Evolutionary conservation across 805 yeast species (phyloP), one percentile per base, ranked within the genome.

Genomic region (Cyberlindnera veronae): DNA sequence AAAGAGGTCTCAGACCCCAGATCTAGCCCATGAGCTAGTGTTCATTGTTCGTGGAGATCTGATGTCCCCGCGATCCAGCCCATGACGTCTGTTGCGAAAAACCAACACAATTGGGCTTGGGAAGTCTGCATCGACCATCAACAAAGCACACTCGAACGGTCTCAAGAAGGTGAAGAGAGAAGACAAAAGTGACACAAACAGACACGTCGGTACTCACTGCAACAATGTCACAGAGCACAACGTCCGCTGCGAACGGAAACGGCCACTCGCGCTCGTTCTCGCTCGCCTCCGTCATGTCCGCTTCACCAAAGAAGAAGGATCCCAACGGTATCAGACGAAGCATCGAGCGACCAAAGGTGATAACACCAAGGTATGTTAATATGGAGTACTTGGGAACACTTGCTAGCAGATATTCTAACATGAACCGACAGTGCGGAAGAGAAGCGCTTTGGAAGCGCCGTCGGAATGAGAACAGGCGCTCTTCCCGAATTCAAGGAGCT

Each of bases 361-460:
- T 53, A 28, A 45, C 50, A 2, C 57, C 58, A 11, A 24, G 36
- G 53, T 53, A 31, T 23, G 57, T 49, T 14, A 21, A 15, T 12
- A 6, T 14, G 14, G 18, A 17, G 8, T 15, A 27, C 11, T 22
- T 32, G n/a, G n/a, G n/a, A n/a, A n/a, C n/a, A n/a, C n/a, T 7
- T 21, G 8, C 14, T 10, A 12, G 28, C 5, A 12, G 14, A 24
- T 12, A 5, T 24, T 40, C 43, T 35, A 46, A 42, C 46, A 18
- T 5, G 24, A 14, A 10, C 43, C 50, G 60, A 58, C 14, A 65
- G 69, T 36, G 65, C 76, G 20, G 56, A 63, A 28, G 86, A 80
- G 53, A 58, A 51, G n/a, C 62, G 63, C 13, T 62, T 68, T 13
- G 79, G 80, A 1, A 77, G 74, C 41, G 66, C 80, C n/a, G 58